Conservation (phyloP, 305 asterid species). For the Solanum hybrid region DNA sequence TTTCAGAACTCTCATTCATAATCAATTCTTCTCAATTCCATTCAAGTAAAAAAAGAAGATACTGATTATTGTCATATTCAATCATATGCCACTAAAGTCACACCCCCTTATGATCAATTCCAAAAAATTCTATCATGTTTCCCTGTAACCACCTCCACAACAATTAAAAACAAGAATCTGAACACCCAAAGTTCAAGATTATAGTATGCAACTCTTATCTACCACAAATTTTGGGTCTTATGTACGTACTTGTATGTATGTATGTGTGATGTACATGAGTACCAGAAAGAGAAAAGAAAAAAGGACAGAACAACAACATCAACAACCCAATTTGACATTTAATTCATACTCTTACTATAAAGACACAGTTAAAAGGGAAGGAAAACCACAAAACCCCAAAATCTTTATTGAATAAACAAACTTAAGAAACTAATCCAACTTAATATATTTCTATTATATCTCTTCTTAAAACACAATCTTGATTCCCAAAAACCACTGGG, state of each 20-base stretch:
- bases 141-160: not conserved
- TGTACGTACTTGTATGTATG: not conserved
- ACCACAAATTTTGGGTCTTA: not conserved
- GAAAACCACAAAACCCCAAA: not conserved
- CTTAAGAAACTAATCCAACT: not conserved
- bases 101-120: not conserved
- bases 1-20: not conserved
- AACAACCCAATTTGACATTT: not conserved
- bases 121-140: not conserved
- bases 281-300: not conserved
- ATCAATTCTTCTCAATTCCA: not conserved
- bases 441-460: not conserved
- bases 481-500: not conserved
- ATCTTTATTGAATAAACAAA: not conserved
- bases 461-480: not conserved
- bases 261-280: not conserved
- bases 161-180: not conserved
- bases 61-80: not conserved
- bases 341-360: not conserved
- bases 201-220: not conserved
- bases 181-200: not conserved
- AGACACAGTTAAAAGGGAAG: not conserved
- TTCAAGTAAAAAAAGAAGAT: not conserved
- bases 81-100: not conserved
- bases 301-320: not conserved